Conservation (phyloP, 2,329 filamentous ascomycete species). For the Plenodomus lindquistii region DNA sequence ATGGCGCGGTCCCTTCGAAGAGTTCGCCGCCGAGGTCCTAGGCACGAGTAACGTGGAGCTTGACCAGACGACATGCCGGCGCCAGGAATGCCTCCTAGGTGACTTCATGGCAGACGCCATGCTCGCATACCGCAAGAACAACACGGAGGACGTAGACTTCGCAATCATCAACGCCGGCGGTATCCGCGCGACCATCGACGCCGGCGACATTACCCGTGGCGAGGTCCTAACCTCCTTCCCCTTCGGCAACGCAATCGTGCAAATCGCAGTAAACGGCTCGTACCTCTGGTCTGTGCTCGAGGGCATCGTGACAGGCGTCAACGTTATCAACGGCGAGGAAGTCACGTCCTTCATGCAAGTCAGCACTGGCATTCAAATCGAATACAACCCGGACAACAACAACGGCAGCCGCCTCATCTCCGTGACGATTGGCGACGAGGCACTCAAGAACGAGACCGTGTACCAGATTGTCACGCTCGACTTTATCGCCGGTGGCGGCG, state of each 20-base stretch:
- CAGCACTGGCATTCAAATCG: slow-evolving; percentile 59
- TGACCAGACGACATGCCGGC: slow-evolving; percentile 63
- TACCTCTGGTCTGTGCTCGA: slow-evolving; percentile 63
- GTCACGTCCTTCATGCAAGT: slow-evolving; percentile 66
- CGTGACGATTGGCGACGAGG: slow-evolving; percentile 55
- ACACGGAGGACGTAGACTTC: slow-evolving; percentile 55
- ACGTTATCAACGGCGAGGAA: slow-evolving; percentile 56
- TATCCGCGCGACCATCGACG: slow-evolving; percentile 65
- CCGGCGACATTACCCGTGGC: slow-evolving; percentile 64
- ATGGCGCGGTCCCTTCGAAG: slow-evolving; percentile 66
- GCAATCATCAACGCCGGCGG: slow-evolving; percentile 68
- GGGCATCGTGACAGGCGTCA: slow-evolving; percentile 60
- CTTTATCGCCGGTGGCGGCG: slow-evolving; percentile 63
- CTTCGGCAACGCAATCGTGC: slow-evolving; percentile 67
- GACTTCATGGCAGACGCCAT: slow-evolving; percentile 58
- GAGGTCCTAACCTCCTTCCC: slow-evolving; percentile 68
- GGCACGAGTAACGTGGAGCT: slow-evolving; percentile 60
- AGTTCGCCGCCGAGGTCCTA: slow-evolving; percentile 61
- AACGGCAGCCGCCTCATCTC: slow-evolving; percentile 58
- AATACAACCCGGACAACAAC: slow-evolving; percentile 59
- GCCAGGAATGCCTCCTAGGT: slow-evolving; percentile 58
- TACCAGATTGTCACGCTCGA: slow-evolving; percentile 67
- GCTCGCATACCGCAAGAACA: slow-evolving; percentile 61
- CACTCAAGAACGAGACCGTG: slow-evolving; percentile 51
- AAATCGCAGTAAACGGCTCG: slow-evolving; percentile 58